phyloP scores from a whole-genome alignment of 2,329 filamentous ascomycete species.

The Ophiocordyceps sinensis region DNA sequence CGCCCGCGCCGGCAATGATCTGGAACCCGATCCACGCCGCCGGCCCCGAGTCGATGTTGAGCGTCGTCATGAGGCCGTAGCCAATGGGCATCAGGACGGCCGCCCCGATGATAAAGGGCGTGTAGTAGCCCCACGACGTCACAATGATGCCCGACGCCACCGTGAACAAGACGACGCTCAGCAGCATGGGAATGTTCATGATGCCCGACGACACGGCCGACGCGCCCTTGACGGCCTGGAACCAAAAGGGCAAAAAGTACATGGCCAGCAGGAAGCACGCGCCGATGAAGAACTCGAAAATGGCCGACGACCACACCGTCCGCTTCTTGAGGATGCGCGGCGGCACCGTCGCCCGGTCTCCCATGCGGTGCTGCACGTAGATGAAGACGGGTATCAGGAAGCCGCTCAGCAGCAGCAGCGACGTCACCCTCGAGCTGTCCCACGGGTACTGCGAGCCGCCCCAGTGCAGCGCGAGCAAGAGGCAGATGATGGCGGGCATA shows the following conservation, averaged over 20 bases:
- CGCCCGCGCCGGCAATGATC: constrained; percentile 25
- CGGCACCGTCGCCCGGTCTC: constrained; percentile 29
- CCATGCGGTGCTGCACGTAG: constrained; percentile 26
- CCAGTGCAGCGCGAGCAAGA: constrained; percentile 42
- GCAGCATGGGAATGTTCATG: constrained; percentile 37
- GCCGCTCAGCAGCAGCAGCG: constrained; percentile 34
- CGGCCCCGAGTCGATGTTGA: background rate
- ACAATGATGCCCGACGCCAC: constrained; percentile 40
- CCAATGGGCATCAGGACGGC: background rate
- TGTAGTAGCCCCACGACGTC: constrained; percentile 29
- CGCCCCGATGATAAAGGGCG: constrained; percentile 16
- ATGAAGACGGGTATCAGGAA: constrained; percentile 31
- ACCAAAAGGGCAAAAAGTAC: constrained; percentile 37
- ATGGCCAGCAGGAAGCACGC: constrained; percentile 39
- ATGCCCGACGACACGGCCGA: constrained; percentile 37
- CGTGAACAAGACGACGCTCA: constrained; percentile 28
- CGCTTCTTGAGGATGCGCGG: constrained; percentile 29
- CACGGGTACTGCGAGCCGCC: constrained; percentile 38
- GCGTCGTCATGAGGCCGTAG: background rate
- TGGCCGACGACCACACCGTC: constrained; percentile 23
- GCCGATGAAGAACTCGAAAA: constrained; percentile 34
- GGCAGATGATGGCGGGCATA: constrained; percentile 34
- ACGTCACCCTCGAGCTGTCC: constrained; percentile 32
- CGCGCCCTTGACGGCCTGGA: constrained; percentile 38
- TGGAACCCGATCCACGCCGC: constrained; percentile 43